Conservation (phyloP, 345 rosid genomes). For the Arabidopsis suecica region DNA sequence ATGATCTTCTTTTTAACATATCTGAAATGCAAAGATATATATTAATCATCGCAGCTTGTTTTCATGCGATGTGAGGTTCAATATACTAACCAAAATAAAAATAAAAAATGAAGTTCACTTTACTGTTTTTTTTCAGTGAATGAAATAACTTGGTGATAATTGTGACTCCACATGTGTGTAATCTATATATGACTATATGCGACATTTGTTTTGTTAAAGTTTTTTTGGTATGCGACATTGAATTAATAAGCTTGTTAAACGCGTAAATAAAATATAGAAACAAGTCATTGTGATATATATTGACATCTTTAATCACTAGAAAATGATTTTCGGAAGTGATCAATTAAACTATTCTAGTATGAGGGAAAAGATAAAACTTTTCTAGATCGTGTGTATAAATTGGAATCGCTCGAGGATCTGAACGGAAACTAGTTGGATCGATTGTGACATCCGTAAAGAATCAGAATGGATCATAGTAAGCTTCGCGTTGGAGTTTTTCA, state of each 20-base stretch:
- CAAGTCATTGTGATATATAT: neutral
- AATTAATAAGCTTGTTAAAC: neutral
- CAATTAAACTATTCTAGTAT: slow-evolving; percentile 4
- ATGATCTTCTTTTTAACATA: slow-evolving; percentile 41
- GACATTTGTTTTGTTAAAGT: too few relatives aligned
- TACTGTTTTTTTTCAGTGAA: neutral
- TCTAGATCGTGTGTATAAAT: slow-evolving; percentile 21
- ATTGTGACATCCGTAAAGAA: slow-evolving; percentile 28
- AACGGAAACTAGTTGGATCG: slow-evolving; percentile 36
- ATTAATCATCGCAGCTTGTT: slow-evolving; percentile 24
- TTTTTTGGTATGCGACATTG: neutral
- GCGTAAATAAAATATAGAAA: neutral
- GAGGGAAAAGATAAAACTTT: slow-evolving; percentile 8
- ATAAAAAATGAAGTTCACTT: too few relatives aligned
- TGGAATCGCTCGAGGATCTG: slow-evolving; percentile 19
- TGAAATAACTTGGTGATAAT: neutral
- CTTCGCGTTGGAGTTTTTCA: slow-evolving; percentile 42
- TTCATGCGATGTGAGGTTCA: slow-evolving; percentile 18
- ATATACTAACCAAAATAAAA: neutral
- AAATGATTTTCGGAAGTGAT: neutral
- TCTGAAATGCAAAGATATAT: slow-evolving; percentile 18
- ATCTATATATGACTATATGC: too few relatives aligned
- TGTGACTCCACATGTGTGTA: neutral
- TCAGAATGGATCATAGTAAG: slow-evolving; percentile 37
- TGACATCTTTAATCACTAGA: neutral